These are phyloP conservation scores for Neurospora crassa DNA, from an alignment of 2,329 filamentous ascomycete species.

Conservation along the genomic window DNA sequence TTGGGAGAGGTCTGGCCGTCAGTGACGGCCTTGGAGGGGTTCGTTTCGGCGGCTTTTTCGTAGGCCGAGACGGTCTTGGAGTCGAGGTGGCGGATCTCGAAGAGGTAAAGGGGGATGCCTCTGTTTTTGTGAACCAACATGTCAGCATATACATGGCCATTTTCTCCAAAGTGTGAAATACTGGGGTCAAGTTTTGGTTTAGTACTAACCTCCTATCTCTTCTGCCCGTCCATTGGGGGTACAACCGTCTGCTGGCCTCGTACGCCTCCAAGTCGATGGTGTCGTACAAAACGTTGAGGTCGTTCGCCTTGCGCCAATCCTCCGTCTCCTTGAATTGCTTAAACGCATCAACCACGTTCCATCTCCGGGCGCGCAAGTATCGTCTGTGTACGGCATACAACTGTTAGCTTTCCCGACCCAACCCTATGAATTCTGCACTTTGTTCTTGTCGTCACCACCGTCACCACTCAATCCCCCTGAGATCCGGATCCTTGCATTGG, in stretches of 20 bases:
- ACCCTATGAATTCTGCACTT: not conserved
- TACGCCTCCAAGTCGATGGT: conserved; percentile 81
- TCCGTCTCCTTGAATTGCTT: conserved; percentile 82
- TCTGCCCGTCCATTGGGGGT: conserved; percentile 90
- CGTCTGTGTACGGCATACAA: conserved; percentile 42
- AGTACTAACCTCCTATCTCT: conserved; percentile 53
- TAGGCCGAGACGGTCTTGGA: conserved; percentile 72
- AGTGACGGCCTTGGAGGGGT: conserved; percentile 50
- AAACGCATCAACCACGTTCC: conserved; percentile 67
- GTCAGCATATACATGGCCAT: not conserved
- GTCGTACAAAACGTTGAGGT: conserved; percentile 70
- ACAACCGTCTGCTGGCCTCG: conserved; percentile 69
- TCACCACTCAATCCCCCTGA: not conserved
- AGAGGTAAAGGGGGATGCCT: conserved; percentile 87
- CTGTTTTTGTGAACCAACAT: conserved; percentile 29
- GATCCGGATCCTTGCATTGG: not conserved
- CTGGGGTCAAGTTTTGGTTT: not conserved
- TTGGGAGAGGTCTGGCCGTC: conserved; percentile 62
- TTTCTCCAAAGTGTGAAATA: not conserved
- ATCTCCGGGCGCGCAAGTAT: conserved; percentile 77
- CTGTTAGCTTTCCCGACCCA: not conserved
- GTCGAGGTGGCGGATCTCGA: conserved; percentile 76
- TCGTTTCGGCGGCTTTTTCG: conserved; percentile 54
- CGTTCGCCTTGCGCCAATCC: conserved; percentile 73
- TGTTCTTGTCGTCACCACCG: not conserved